Evolutionary conservation across 192 early-diverging fungal species (phyloP).

Genomic region (Umbelopsis ramanniana): DNA sequence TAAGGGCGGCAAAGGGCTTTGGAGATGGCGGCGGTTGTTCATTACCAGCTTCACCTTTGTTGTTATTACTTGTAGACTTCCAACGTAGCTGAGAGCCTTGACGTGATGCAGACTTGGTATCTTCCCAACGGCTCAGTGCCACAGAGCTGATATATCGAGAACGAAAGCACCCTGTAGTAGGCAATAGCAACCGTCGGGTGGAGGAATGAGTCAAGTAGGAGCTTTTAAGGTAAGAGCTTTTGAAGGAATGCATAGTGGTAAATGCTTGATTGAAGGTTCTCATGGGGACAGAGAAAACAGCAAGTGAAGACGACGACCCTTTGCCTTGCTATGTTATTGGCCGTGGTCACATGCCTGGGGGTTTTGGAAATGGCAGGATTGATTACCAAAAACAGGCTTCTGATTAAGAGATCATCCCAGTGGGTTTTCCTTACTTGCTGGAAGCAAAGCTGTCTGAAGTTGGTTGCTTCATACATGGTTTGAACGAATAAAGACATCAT

Average conservation of each 20-base stretch:
- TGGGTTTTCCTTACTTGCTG: too few relatives aligned
- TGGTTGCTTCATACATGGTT: too few relatives aligned
- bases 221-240: neutral
- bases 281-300: neutral
- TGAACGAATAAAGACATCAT: too few relatives aligned
- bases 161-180: neutral
- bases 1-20: neutral
- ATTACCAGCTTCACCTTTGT: conserved; percentile 4
- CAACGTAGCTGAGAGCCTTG: neutral
- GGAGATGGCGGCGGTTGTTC: neutral
- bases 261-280: conserved; percentile 17
- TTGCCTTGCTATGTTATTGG: neutral
- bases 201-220: conserved; percentile 2
- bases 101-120: neutral
- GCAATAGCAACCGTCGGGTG: neutral
- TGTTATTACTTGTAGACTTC: conserved; percentile 11
- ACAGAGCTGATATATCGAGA: neutral
- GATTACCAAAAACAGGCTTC: too few relatives aligned
- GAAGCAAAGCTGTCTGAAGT: too few relatives aligned
- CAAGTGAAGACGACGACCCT: neutral
- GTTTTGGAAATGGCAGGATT: neutral
- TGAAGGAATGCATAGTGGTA: conserved; percentile 9
- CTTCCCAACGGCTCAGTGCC: neutral
- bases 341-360: neutral
- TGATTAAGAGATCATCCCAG: too few relatives aligned